phyloP scores from a whole-genome alignment of 331 rosid species.

The Erythrophleum ivorense region DNA sequence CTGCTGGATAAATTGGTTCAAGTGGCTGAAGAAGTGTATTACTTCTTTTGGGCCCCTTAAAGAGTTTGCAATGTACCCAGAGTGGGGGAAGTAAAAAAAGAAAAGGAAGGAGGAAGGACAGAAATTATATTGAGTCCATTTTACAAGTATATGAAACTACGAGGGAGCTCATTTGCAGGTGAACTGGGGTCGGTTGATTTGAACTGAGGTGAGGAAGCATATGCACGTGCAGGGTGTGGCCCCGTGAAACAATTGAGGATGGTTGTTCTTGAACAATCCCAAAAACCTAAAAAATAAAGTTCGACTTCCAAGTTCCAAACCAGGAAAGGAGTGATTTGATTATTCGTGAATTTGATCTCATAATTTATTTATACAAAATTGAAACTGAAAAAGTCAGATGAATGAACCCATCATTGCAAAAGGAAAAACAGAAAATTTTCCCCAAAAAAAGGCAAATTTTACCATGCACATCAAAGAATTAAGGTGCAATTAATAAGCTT shows the following conservation, averaged over 20 bases:
- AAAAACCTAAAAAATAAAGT: no score
- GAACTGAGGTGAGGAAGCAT: neutral
- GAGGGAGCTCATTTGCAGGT: neutral
- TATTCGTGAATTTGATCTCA: neutral
- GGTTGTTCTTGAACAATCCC: no score
- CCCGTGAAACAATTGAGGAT: no score
- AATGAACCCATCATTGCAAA: neutral
- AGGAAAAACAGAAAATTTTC: neutral
- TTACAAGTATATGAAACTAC: neutral
- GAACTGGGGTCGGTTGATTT: neutral
- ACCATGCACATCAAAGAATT: neutral
- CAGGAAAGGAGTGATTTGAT: neutral
- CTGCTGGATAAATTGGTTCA: neutral
- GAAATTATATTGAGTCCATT: no score
- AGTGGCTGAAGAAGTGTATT: conserved; percentile 2
- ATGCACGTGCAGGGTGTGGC: neutral
- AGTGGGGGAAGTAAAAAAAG: neutral
- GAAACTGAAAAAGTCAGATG: neutral
- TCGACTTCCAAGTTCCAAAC: neutral
- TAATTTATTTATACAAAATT: no score
- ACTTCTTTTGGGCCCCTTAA: neutral
- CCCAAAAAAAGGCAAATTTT: neutral
- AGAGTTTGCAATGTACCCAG: neutral
- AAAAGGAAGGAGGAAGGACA: neutral
- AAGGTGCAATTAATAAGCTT: neutral